Evolutionary conservation across 2,329 filamentous ascomycete genomes (phyloP).

Genomic region (Macrophomina pseudophaseolina): DNA sequence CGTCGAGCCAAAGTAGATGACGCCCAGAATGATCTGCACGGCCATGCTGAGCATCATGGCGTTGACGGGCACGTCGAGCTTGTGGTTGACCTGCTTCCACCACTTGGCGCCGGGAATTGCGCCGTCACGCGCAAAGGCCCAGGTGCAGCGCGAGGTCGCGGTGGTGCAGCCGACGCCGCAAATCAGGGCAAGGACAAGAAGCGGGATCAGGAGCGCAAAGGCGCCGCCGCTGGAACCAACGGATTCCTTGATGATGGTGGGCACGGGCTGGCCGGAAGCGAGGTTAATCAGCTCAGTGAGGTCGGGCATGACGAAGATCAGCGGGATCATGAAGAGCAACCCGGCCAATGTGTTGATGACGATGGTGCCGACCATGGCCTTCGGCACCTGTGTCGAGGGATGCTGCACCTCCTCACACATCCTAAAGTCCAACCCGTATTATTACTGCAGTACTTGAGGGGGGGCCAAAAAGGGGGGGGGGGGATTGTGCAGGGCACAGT

Average conservation of each 20-base stretch:
- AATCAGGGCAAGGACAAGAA: constrained; percentile 69
- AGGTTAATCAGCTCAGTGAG: constrained; percentile 42
- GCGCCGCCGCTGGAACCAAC: constrained; percentile 66
- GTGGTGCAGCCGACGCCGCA: constrained; percentile 74
- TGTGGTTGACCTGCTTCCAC: constrained; percentile 65
- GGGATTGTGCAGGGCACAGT: constrained; percentile 30
- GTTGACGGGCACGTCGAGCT: constrained; percentile 66
- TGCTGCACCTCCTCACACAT: constrained; percentile 76
- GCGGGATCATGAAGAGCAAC: constrained; percentile 70
- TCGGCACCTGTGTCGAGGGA: constrained; percentile 71
- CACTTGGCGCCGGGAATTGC: constrained; percentile 66
- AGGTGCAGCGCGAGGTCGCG: constrained; percentile 69
- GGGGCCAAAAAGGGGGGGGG: not conserved
- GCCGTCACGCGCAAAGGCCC: constrained; percentile 73
- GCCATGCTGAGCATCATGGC: constrained; percentile 75
- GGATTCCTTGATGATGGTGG: constrained; percentile 66
- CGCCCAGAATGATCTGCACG: constrained; percentile 66
- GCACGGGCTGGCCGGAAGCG: constrained; percentile 61
- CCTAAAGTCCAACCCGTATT: constrained; percentile 40
- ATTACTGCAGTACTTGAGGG: not conserved
- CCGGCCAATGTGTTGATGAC: constrained; percentile 70
- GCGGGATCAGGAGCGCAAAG: constrained; percentile 66
- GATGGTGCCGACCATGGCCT: constrained; percentile 72
- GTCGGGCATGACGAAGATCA: constrained; percentile 72
- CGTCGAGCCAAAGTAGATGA: constrained; percentile 72